Conservation (phyloP, 805 yeast species). For the Hanseniaspora nectarophila region DNA sequence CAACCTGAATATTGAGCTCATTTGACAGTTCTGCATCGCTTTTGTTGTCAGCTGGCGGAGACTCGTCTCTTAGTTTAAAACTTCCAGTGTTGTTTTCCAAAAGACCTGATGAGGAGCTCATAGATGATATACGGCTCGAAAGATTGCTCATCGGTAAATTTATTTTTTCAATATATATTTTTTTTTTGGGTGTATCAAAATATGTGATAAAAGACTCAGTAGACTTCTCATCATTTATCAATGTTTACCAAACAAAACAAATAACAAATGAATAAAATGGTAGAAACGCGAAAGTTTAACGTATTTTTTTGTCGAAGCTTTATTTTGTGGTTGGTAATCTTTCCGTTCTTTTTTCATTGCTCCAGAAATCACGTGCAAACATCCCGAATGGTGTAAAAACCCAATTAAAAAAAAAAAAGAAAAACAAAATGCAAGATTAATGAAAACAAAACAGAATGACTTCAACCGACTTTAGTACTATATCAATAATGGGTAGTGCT, state of each 20-base stretch:
- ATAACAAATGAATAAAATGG: neutral
- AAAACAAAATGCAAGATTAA: no score
- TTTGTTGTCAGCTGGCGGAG: neutral
- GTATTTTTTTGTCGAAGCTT: neutral
- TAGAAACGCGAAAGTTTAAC: neutral
- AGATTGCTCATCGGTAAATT: neutral
- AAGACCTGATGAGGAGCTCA: neutral
- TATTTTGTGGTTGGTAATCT: neutral
- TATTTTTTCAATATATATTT: no score
- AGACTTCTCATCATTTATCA: no score
- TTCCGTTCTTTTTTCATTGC: neutral
- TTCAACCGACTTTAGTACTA: no score
- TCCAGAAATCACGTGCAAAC: neutral
- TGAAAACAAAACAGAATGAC: no score
- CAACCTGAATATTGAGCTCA: slow-evolving; percentile 46
- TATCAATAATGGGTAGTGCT: no score
- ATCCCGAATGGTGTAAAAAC: neutral
- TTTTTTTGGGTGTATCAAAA: no score
- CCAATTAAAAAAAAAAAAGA: neutral
- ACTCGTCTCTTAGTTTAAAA: neutral
- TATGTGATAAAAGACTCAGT: no score
- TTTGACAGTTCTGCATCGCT: slow-evolving; percentile 18
- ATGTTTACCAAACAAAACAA: no score
- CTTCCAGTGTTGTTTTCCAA: neutral
- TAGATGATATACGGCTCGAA: neutral